Evolutionary conservation across 306 rosid species (phyloP), one percentile per base, ranked within the genome.

Genomic region (Fragaria nilgerrensis): DNA sequence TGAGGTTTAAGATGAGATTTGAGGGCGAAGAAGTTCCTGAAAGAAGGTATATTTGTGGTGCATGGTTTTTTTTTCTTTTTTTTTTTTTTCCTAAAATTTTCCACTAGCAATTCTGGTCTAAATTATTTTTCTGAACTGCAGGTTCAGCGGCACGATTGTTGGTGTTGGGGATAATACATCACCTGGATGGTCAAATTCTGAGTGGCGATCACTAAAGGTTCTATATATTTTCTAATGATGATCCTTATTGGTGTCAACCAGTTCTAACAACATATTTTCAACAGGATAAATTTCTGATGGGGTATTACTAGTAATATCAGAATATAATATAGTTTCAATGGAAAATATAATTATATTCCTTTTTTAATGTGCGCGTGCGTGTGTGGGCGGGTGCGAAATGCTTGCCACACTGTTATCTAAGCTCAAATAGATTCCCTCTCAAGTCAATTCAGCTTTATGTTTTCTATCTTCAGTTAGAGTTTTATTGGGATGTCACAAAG

Each of bases 1-100:
- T 92, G 98, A 91, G 98, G 88, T 94, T 94, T 84, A 92, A 88
- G 83, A 94, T 94, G 98, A 90, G 98, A 81, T 94, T 94, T 53
- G 98, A 94, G 90, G 98, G 97, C 6, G 98, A 94, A 84, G 98
- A 94, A 81, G 97, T 92, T 71, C 98, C 98, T 78, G 97, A 94
- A 83, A 90, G 98, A 88, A 94, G 98, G 98, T 94, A 85, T 36
- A 62, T 29, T 78, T 75, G 22, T 23, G 5, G 3, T 74, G 68
- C 52, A 68, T 36, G 14, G 48, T 36, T 7, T 53, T 9, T 68
- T 15, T 20, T n/a, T n/a, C n/a, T 41, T 20, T 37, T 8, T 36
- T 7, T 52, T 5, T 68, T 16, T n/a, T 41, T 20, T 41, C 3
- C 47, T 43, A 2, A 64, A 63, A 25, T 58, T 50, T 29, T 20